A percentile compares a stretch with the other conserved stretches of the same genome.
phyloP scores from a whole-genome alignment of 768 basidiomycete species.

The Mycena haematopus region DNA sequence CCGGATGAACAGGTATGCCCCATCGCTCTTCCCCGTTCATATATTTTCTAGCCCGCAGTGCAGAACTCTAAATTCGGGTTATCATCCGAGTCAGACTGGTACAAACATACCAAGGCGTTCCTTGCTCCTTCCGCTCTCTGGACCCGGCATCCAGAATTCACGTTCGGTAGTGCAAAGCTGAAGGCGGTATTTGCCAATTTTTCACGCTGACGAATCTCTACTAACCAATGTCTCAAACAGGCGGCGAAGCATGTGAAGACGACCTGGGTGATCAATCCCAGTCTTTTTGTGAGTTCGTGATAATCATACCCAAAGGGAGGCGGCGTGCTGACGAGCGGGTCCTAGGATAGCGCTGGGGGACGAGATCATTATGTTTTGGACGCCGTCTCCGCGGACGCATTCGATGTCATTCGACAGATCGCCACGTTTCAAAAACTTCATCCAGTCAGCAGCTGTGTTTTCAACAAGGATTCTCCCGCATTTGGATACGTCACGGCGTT shows the following conservation, averaged over 20 bases:
- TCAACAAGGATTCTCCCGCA: not conserved
- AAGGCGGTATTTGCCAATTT: too few relatives aligned
- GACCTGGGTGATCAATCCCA: slow-evolving; percentile 4
- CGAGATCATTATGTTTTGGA: not conserved
- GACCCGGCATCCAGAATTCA: not conserved
- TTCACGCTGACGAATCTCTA: too few relatives aligned
- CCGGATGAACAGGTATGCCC: not conserved
- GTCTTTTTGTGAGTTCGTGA: slow-evolving; percentile 1
- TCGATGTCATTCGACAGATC: not conserved
- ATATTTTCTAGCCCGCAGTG: too few relatives aligned
- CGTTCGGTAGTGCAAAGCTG: too few relatives aligned
- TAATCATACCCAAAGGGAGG: too few relatives aligned
- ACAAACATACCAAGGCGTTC: slow-evolving; percentile 3
- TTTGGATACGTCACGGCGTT: not conserved
- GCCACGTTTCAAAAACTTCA: not conserved
- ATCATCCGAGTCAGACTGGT: not conserved
- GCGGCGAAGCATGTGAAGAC: slow-evolving; percentile 1
- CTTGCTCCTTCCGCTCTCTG: slow-evolving; percentile 1
- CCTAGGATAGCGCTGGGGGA: too few relatives aligned
- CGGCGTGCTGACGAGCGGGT: too few relatives aligned
- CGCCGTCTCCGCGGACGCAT: not conserved
- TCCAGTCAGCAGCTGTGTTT: not conserved
- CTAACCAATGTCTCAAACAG: not conserved
- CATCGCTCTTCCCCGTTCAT: too few relatives aligned
- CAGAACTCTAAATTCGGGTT: not conserved